Evolutionary conservation across 306 rosid genomes (phyloP).

Genomic region (Cucumis sativus): Cucumber_9930_V3 NC_026661.2:16825501-16826000

Average conservation of each 20-base stretch:
- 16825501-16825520: conserved; percentile 10
- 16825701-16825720: conserved; percentile 33
- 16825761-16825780: conserved; percentile 22
- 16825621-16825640: conserved; percentile 30
- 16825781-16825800: conserved; percentile 41
- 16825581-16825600: conserved; percentile 41
- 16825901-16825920: conserved; percentile 92
- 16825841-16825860: conserved; percentile 62
- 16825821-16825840: conserved; percentile 86
- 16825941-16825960: conserved; percentile 77
- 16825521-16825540: conserved; percentile 26
- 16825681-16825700: conserved; percentile 38
- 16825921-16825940: conserved; percentile 91
- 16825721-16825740: conserved; percentile 49
- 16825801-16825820: conserved; percentile 89
- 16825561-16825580: conserved; percentile 72
- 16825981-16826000: conserved; percentile 36
- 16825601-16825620: conserved; percentile 37
- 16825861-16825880: conserved; percentile 52
- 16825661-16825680: conserved; percentile 24
- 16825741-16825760: conserved; percentile 23
- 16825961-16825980: conserved; percentile 61
- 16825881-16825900: conserved; percentile 70
- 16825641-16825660: conserved; percentile 26
- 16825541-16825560: conserved; percentile 57